Evolutionary conservation across 2,329 filamentous ascomycete genomes (phyloP).

Genomic region (Calonectria ilicicola): DNA sequence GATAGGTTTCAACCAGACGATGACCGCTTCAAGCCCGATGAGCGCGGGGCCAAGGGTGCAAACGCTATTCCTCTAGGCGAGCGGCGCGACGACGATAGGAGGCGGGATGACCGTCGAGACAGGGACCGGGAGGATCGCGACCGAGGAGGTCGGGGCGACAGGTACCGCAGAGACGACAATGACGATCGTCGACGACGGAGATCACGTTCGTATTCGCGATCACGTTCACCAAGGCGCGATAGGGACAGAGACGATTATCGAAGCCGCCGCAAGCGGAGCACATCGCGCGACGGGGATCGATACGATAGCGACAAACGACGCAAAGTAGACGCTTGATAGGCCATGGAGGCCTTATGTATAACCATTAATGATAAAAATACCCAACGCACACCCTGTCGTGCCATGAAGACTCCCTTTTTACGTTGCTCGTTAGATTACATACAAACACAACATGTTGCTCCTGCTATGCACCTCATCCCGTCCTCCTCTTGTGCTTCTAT

Average conservation of each 20-base stretch:
- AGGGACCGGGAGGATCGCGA: slow-evolving; percentile 18
- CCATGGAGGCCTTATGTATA: slow-evolving; percentile 27
- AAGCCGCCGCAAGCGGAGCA: slow-evolving; percentile 68
- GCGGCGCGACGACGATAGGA: slow-evolving; percentile 56
- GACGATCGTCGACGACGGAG: slow-evolving; percentile 32
- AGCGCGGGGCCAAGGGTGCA: slow-evolving; percentile 68
- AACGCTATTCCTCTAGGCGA: slow-evolving; percentile 79
- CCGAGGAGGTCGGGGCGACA: slow-evolving; percentile 43
- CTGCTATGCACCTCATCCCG: not conserved
- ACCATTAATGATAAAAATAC: slow-evolving; percentile 41
- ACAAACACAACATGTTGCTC: slow-evolving; percentile 8
- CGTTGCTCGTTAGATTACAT: slow-evolving; percentile 38
- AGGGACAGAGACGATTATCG: slow-evolving; percentile 58
- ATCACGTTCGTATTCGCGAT: slow-evolving; percentile 59
- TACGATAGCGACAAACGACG: slow-evolving; percentile 71
- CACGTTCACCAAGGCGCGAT: slow-evolving; percentile 63
- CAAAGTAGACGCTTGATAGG: slow-evolving; percentile 60
- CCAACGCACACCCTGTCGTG: slow-evolving; percentile 26
- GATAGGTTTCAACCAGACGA: slow-evolving; percentile 77
- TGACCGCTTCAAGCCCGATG: slow-evolving; percentile 58
- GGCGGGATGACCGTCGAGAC: slow-evolving; percentile 47
- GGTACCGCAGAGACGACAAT: slow-evolving; percentile 40
- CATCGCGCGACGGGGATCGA: slow-evolving; percentile 65
- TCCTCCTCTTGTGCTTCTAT: slow-evolving; percentile 45
- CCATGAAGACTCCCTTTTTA: slow-evolving; percentile 24